A percentile compares a stretch with the other conserved stretches of the same genome.
phyloP scores from a whole-genome alignment of 108 stramenopile genomes.

The Discostella stelligeroides region DNA sequence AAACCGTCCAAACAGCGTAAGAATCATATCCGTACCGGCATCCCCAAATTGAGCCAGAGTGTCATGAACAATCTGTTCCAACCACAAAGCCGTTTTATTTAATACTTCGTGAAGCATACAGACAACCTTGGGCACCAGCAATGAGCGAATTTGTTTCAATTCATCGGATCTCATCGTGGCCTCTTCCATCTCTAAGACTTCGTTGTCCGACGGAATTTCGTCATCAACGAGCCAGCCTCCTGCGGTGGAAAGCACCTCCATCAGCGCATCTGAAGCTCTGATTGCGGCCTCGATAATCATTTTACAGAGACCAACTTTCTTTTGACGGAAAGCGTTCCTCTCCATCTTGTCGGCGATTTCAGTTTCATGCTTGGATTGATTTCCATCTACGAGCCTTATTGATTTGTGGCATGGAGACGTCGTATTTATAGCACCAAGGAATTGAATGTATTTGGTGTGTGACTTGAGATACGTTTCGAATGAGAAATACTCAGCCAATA shows the following conservation, averaged over 20 bases:
- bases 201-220: constrained; percentile 23
- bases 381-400: constrained; percentile 9
- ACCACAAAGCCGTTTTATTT: constrained; percentile 72
- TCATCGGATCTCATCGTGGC: constrained; percentile 51
- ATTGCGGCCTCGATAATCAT: constrained; percentile 55
- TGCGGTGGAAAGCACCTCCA: constrained; percentile 58
- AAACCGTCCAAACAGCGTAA: constrained; percentile 36
- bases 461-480: constrained; percentile 32
- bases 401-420: constrained; percentile 42
- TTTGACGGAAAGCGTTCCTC: constrained; percentile 43
- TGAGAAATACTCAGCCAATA: constrained; percentile 36
- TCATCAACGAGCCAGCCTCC: constrained; percentile 78
- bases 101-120: constrained; percentile 67
- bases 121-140: constrained; percentile 56
- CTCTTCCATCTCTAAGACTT: constrained; percentile 24
- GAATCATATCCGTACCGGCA: constrained; percentile 34
- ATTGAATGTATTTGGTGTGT: constrained; percentile 36
- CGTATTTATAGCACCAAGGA: constrained; percentile 32
- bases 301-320: constrained; percentile 45
- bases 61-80: constrained; percentile 63
- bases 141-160: constrained; percentile 49
- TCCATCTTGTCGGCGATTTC: constrained; percentile 58
- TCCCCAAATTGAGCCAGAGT: constrained; percentile 39
- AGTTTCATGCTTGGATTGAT: constrained; percentile 36
- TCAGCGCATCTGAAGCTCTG: constrained; percentile 50